Percentiles rank a stretch among this genome's conserved stretches.
phyloP scores from a whole-genome alignment of 2,329 filamentous ascomycete genomes.

The Tolypocladium capitatum region DNA sequence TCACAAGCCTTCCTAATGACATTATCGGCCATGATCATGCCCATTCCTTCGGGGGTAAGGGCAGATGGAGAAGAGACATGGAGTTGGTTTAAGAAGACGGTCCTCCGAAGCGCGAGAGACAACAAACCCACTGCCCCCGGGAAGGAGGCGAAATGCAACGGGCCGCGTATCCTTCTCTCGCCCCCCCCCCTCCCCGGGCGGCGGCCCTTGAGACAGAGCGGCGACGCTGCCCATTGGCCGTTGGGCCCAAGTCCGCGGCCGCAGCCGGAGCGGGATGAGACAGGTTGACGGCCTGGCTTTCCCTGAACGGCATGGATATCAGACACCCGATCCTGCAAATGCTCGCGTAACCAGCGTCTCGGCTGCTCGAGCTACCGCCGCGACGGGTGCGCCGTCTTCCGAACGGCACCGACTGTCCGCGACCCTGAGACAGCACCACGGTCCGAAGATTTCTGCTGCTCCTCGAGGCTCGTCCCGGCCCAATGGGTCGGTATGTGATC shows the following conservation, averaged over 20 bases:
- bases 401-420: background rate
- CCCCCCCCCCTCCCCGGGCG: background rate
- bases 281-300: background rate
- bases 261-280: background rate
- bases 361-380: background rate
- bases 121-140: background rate
- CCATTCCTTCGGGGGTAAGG: conserved; percentile 11
- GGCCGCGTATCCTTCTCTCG: conserved; percentile 1
- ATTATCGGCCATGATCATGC: conserved; percentile 22
- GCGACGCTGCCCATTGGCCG: conserved; percentile 5
- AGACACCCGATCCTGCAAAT: conserved; percentile 2
- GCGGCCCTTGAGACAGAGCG: background rate
- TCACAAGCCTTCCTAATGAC: conserved; percentile 31
- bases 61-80: conserved; percentile 14
- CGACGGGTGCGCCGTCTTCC: background rate
- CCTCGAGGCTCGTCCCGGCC: conserved; percentile 1
- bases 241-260: background rate
- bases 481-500: conserved; percentile 1
- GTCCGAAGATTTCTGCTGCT: background rate
- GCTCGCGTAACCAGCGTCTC: conserved; percentile 2
- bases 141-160: conserved; percentile 1
- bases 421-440: conserved; percentile 1
- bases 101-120: conserved; percentile 8
- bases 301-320: background rate
- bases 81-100: conserved; percentile 14